Conservation (phyloP, 495 filamentous ascomycete genomes). For the Ascodesmis nigricans region DNA sequence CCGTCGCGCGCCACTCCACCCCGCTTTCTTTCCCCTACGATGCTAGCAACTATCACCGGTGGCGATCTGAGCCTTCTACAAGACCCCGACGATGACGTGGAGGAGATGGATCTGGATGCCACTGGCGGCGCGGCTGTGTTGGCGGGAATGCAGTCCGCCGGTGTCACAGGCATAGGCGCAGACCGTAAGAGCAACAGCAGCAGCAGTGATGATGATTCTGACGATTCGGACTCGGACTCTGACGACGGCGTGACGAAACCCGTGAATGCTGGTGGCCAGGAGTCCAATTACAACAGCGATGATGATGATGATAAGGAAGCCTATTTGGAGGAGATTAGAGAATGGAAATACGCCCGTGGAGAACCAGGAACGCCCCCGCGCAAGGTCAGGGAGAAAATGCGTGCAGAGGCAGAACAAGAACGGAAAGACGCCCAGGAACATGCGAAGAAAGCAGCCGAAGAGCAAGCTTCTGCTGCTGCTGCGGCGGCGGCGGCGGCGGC, state of each 20-base stretch:
- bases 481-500: slow-evolving; percentile 3
- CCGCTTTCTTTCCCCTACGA: slow-evolving; percentile 24
- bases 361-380: slow-evolving; percentile 19
- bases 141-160: too few species aligned
- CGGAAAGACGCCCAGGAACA: slow-evolving; percentile 19
- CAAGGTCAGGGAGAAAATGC: slow-evolving; percentile 15
- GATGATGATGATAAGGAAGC: slow-evolving; percentile 19
- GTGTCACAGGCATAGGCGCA: too few species aligned
- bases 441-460: slow-evolving; percentile 15
- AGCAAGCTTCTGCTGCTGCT: slow-evolving; percentile 1
- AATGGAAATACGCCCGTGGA: slow-evolving; percentile 18
- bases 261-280: slow-evolving; percentile 1
- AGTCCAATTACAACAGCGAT: slow-evolving; percentile 11
- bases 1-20: slow-evolving; percentile 17
- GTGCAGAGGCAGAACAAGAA: slow-evolving; percentile 17
- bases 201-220: slow-evolving; percentile 8
- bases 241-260: slow-evolving; percentile 12
- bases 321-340: slow-evolving; percentile 19
- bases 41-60: slow-evolving; percentile 24
- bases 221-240: slow-evolving; percentile 13
- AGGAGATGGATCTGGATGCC: slow-evolving; percentile 10
- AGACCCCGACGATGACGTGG: slow-evolving; percentile 23
- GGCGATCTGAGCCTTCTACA: slow-evolving; percentile 24
- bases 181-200: neutral
- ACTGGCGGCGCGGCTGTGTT: neutral